phyloP scores from a whole-genome alignment of 1,284 basidiomycete genomes.

The Macrocystidia cucumis region DNA sequence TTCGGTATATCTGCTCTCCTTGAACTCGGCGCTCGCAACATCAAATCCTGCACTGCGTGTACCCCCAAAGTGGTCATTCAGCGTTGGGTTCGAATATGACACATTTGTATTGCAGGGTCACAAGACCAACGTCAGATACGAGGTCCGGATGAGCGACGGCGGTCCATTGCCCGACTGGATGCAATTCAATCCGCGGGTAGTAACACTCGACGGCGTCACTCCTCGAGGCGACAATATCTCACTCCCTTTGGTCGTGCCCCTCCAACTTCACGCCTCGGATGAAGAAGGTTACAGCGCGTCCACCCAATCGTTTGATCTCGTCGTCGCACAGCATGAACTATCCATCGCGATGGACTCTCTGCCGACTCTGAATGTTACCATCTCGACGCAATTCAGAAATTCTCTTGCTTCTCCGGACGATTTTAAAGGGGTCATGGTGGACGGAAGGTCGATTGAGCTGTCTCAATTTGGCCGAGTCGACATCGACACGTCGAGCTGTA shows the following conservation, averaged over 20 bases:
- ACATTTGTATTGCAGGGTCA: constrained; percentile 53
- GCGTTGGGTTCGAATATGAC: constrained; percentile 71
- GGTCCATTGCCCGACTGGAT: constrained; percentile 74
- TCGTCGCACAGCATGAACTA: constrained; percentile 60
- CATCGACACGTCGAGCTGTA: constrained; percentile 49
- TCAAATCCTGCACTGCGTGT: constrained; percentile 63
- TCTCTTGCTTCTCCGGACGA: constrained; percentile 52
- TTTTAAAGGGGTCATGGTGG: constrained; percentile 52
- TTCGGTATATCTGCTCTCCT: constrained; percentile 54
- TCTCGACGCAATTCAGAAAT: constrained; percentile 44
- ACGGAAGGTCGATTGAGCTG: constrained; percentile 47
- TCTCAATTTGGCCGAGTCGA: constrained; percentile 42
- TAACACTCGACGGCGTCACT: constrained; percentile 78
- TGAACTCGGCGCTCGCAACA: constrained; percentile 46
- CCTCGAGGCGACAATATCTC: constrained; percentile 36
- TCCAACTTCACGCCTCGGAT: constrained; percentile 61
- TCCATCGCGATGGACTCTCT: constrained; percentile 36
- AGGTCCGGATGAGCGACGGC: constrained; percentile 58
- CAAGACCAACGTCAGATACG: constrained; percentile 60
- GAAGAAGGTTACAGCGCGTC: constrained; percentile 54
- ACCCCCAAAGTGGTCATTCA: constrained; percentile 85
- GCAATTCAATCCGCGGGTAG: constrained; percentile 52
- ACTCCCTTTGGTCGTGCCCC: constrained; percentile 33
- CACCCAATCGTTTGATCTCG: constrained; percentile 44
- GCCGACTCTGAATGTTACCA: constrained; percentile 62